Conservation (phyloP, 768 basidiomycete species). For the Tricholoma sp. region DNA sequence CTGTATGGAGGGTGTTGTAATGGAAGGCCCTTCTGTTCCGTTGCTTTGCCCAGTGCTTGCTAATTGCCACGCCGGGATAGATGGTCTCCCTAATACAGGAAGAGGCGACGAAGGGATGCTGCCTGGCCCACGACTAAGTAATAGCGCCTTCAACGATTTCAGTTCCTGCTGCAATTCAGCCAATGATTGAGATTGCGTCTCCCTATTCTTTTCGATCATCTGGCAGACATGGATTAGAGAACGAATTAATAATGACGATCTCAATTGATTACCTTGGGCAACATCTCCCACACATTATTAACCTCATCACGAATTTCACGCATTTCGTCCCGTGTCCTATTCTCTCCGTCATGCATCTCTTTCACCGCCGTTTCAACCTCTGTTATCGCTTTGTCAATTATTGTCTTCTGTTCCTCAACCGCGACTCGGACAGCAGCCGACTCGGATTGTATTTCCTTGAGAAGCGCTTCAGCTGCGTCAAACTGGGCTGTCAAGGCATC, state of each 20-base stretch:
- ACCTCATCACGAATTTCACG: conserved; percentile 89
- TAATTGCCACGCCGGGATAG: conserved; percentile 92
- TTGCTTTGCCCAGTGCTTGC: conserved; percentile 32
- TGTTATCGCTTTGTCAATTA: conserved; percentile 64
- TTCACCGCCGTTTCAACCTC: conserved; percentile 69
- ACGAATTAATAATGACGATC: neutral
- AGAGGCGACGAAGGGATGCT: conserved; percentile 47
- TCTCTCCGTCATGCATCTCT: conserved; percentile 75
- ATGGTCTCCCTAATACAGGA: conserved; percentile 51
- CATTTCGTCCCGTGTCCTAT: conserved; percentile 80
- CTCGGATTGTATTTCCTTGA: conserved; percentile 77
- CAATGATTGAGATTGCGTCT: conserved; percentile 76
- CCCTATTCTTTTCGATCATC: conserved; percentile 95
- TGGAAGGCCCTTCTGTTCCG: conserved; percentile 1
- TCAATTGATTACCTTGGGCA: conserved; percentile 73
- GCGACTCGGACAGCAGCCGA: conserved; percentile 66
- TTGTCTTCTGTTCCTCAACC: conserved; percentile 71
- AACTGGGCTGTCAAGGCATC: conserved; percentile 84
- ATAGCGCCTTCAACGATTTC: conserved; percentile 86
- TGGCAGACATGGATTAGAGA: conserved; percentile 25
- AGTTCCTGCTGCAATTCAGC: conserved; percentile 89
- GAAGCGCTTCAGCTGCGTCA: conserved; percentile 76
- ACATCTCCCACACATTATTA: conserved; percentile 82
- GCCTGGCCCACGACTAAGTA: conserved; percentile 66
- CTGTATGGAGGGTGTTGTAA: conserved; percentile 10